These are phyloP conservation scores for Dothideomycetes sp. DNA, from an alignment of 2,329 filamentous ascomycete genomes.

Conservation along the genomic window DNA sequence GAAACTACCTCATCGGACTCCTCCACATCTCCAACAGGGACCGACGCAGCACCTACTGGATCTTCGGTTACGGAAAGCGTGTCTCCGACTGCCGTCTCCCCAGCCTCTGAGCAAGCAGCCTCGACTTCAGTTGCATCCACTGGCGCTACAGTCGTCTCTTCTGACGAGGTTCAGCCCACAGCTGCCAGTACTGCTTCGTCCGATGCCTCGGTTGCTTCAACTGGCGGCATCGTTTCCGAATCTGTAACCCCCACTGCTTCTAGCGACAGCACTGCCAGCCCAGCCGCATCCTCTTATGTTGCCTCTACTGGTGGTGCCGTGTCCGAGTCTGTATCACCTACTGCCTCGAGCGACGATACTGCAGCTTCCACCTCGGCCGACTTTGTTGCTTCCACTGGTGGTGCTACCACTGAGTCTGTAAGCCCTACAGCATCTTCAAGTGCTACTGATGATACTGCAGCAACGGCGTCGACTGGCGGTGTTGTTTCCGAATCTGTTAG, in stretches of 20 bases:
- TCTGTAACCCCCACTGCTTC: conserved; percentile 2
- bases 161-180: conserved; percentile 3
- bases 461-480: not conserved
- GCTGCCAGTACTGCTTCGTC: not conserved
- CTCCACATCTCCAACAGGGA: not conserved
- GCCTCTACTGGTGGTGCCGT: conserved; percentile 10
- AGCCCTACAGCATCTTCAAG: conserved; percentile 6
- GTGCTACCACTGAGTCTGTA: conserved; percentile 1
- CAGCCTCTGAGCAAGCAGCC: not conserved
- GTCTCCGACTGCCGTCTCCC: conserved; percentile 1
- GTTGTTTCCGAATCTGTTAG: not conserved
- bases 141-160: not conserved
- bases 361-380: not conserved
- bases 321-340: not conserved
- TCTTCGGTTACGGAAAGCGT: conserved; percentile 1
- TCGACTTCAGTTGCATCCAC: conserved; percentile 2
- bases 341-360: conserved; percentile 1
- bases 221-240: conserved; percentile 2
- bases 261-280: not conserved
- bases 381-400: conserved; percentile 5
- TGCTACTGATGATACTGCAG: not conserved
- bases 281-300: not conserved
- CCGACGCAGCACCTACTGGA: not conserved
- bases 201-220: conserved; percentile 1
- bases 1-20: not conserved